phyloP scores from a whole-genome alignment of 768 basidiomycete genomes.

The Butyriboletus loyo region DNA sequence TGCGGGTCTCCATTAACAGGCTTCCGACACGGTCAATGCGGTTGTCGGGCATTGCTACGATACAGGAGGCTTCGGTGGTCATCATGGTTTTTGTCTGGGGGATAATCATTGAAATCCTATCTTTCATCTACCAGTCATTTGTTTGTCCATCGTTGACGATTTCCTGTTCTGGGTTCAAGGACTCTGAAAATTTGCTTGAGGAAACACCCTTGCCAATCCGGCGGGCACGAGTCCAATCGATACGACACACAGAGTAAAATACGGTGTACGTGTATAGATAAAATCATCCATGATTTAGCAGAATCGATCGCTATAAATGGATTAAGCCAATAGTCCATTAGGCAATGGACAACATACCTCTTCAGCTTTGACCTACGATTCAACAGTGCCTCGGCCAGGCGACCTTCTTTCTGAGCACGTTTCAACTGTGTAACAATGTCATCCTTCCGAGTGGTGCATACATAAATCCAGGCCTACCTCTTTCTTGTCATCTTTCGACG shows the following conservation, averaged over 20 bases:
- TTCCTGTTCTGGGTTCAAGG: slow-evolving; percentile 3
- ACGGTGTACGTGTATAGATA: slow-evolving; percentile 13
- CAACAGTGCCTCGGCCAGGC: slow-evolving; percentile 75
- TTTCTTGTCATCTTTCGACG: slow-evolving; percentile 67
- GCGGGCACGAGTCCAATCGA: slow-evolving; percentile 12
- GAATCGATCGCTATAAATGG: slow-evolving; percentile 41
- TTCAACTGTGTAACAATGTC: slow-evolving; percentile 54
- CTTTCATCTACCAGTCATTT: slow-evolving; percentile 5
- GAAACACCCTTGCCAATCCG: background rate
- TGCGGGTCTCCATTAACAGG: background rate
- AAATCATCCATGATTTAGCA: slow-evolving; percentile 30
- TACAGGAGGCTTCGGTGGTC: background rate
- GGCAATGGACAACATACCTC: slow-evolving; percentile 45
- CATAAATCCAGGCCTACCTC: slow-evolving; percentile 46
- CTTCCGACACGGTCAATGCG: background rate
- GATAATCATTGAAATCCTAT: no score
- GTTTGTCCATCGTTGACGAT: slow-evolving; percentile 2
- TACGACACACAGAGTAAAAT: slow-evolving; percentile 8
- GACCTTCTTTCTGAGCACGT: slow-evolving; percentile 72
- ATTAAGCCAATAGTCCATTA: slow-evolving; percentile 3
- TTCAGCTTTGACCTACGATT: slow-evolving; percentile 82
- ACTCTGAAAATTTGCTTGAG: background rate
- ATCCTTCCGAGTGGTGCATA: slow-evolving; percentile 1
- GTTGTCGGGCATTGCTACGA: slow-evolving; percentile 9
- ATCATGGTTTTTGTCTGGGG: slow-evolving; percentile 1